These are phyloP conservation scores for Ceratobasidium sp. DNA, from an alignment of 1,284 basidiomycete species.

Conservation along the genomic window DNA sequence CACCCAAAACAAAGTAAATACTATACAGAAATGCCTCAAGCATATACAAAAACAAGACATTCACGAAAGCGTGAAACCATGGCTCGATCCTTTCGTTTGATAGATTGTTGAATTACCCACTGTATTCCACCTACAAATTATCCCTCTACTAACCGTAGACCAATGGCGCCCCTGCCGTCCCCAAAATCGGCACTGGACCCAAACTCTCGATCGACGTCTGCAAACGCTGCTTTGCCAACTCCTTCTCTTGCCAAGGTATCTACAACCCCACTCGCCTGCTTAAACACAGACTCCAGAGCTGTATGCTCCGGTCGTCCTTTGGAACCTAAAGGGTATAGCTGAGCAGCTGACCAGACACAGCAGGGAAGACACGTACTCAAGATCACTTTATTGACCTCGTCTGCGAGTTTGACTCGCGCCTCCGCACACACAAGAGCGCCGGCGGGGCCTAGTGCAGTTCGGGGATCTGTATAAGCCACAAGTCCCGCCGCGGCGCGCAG, in stretches of 20 bases:
- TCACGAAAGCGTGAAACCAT: not conserved
- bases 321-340: constrained; percentile 62
- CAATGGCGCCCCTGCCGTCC: constrained; percentile 4
- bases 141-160: not conserved
- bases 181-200: constrained; percentile 47
- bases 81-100: not conserved
- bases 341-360: not conserved
- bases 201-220: constrained; percentile 76
- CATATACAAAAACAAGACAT: constrained; percentile 24
- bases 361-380: constrained; percentile 62
- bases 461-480: constrained; percentile 77
- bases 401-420: constrained; percentile 69
- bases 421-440: constrained; percentile 68
- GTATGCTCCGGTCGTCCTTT: constrained; percentile 75
- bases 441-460: constrained; percentile 56
- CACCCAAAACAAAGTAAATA: constrained; percentile 27
- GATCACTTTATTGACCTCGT: constrained; percentile 80
- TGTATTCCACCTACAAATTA: not conserved
- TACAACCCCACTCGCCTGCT: constrained; percentile 71
- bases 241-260: constrained; percentile 72
- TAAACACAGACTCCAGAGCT: constrained; percentile 74
- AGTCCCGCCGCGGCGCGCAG: constrained; percentile 78
- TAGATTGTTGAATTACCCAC: not conserved
- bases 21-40: constrained; percentile 22
- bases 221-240: constrained; percentile 77